These are phyloP conservation scores for Candida dajiaensis DNA, from an alignment of 805 yeast genomes.

Conservation along the genomic window DNA sequence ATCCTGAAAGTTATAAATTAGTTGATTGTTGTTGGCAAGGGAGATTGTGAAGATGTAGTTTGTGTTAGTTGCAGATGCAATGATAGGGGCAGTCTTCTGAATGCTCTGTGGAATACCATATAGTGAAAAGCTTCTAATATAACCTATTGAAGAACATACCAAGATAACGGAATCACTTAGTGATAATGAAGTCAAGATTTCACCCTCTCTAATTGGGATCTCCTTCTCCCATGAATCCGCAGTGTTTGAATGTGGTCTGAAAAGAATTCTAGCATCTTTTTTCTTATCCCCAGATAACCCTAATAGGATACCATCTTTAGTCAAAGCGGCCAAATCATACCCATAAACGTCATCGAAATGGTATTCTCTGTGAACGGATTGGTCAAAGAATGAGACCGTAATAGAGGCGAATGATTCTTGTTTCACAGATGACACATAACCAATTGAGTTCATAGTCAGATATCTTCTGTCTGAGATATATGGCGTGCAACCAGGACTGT, in stretches of 20 bases:
- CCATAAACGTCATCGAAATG: constrained; percentile 73
- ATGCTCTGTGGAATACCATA: constrained; percentile 70
- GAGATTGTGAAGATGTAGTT: constrained; percentile 26
- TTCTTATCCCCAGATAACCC: constrained; percentile 41
- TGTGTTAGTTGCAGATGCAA: constrained; percentile 37
- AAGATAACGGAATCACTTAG: constrained; percentile 55
- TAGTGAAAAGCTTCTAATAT: constrained; percentile 61
- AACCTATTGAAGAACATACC: constrained; percentile 74
- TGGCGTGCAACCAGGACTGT: constrained; percentile 86
- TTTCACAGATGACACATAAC: constrained; percentile 75
- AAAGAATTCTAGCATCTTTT: constrained; percentile 44
- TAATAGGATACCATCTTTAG: constrained; percentile 58
- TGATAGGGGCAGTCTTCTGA: constrained; percentile 66
- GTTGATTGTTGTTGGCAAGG: constrained; percentile 24
- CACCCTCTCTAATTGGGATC: constrained; percentile 45
- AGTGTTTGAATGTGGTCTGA: constrained; percentile 62
- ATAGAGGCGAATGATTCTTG: constrained; percentile 55
- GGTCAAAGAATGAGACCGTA: constrained; percentile 85
- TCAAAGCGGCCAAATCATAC: constrained; percentile 72
- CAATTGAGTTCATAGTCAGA: constrained; percentile 71
- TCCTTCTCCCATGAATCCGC: constrained; percentile 67
- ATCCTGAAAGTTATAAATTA: constrained; percentile 38
- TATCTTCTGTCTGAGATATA: constrained; percentile 66
- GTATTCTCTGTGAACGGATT: constrained; percentile 68
- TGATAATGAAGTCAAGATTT: constrained; percentile 62